Percentiles rank a stretch among this genome's conserved stretches.
Evolutionary conservation across 202 grass and related monocot genomes (phyloP).

Genomic region (Zizania palustris): DNA sequence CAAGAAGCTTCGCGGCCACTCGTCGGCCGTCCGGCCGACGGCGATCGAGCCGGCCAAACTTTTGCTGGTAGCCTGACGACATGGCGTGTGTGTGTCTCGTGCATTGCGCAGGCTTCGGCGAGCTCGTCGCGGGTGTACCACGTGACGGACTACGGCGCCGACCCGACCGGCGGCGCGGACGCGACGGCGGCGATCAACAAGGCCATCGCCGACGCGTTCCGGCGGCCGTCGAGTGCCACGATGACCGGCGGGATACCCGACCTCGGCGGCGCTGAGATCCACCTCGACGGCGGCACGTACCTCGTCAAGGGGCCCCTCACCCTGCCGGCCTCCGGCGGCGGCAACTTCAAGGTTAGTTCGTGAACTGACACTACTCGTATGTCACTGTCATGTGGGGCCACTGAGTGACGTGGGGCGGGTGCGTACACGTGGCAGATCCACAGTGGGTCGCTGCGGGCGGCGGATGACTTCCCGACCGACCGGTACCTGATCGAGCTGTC

Average conservation of each 20-base stretch:
- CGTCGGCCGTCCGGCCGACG: too few species aligned
- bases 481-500: constrained; percentile 82
- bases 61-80: neutral
- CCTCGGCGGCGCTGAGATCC: constrained; percentile 79
- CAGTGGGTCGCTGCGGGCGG: constrained; percentile 64
- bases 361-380: too few species aligned
- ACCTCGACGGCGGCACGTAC: constrained; percentile 86
- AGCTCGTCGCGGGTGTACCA: constrained; percentile 60
- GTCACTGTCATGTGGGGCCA: too few species aligned
- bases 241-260: constrained; percentile 75
- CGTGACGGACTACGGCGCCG: constrained; percentile 89
- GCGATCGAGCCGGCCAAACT: neutral
- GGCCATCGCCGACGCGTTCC: constrained; percentile 82
- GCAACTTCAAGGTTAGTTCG: constrained; percentile 63
- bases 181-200: constrained; percentile 68
- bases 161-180: constrained; percentile 63
- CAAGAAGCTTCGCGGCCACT: constrained; percentile 11
- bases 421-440: constrained; percentile 54
- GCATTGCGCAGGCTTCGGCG: constrained; percentile 30
- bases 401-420: neutral
- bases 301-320: constrained; percentile 60
- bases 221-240: constrained; percentile 40
- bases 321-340: constrained; percentile 68
- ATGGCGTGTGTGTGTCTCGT: neutral
- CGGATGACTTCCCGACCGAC: constrained; percentile 69